Percentiles rank a stretch among this genome's conserved stretches.
phyloP scores from a whole-genome alignment of 257 asterid species.

The Solanum dulcamara region DNA sequence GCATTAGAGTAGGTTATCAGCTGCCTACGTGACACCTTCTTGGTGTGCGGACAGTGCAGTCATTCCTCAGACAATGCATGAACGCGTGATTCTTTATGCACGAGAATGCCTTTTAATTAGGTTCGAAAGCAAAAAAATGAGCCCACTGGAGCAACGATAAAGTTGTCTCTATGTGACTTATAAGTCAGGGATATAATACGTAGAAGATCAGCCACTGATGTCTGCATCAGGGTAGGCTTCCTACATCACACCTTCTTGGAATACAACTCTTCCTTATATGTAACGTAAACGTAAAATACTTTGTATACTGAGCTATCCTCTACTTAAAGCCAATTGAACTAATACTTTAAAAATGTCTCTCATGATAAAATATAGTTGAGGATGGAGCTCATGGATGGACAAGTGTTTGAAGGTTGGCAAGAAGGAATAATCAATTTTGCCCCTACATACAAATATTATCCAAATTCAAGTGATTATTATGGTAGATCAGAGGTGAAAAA shows the following conservation, averaged over 20 bases:
- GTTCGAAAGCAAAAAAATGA: too few species aligned
- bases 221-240: not conserved
- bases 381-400: constrained; percentile 41
- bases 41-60: not conserved
- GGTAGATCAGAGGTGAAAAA: constrained; percentile 20
- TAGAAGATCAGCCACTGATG: not conserved
- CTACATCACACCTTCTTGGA: not conserved
- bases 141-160: not conserved
- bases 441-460: constrained; percentile 54
- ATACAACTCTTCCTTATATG: not conserved
- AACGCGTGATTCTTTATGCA: not conserved
- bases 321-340: not conserved
- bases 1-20: not conserved
- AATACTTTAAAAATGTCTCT: not conserved
- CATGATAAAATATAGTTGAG: constrained; percentile 21
- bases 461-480: constrained; percentile 36
- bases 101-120: too few species aligned
- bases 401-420: constrained; percentile 50
- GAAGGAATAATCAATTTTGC: constrained; percentile 51
- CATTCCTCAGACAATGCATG: not conserved
- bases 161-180: not conserved
- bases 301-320: not conserved
- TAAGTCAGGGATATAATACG: not conserved
- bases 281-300: not conserved
- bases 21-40: not conserved